Base-by-base conservation (phyloP, 345 rosid genomes). In the Abelmoschus esculentus region DNA sequence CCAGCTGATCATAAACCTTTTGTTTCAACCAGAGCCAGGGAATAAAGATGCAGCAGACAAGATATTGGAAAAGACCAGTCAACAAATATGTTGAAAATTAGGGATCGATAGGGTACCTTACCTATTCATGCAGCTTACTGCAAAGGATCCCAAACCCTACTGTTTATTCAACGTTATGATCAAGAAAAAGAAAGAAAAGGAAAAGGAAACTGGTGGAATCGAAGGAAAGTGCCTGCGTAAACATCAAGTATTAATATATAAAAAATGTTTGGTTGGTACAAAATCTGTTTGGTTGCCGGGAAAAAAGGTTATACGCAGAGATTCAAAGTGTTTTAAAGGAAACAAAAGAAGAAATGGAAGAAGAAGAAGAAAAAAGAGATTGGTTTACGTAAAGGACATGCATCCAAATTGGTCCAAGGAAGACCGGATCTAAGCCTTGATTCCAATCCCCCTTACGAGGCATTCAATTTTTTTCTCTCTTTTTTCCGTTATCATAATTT, bases 401-500 rank as follows among this genome's bases (percentile, higher is more conserved):
- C 70, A 63, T 54, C 67, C 70, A 55, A 64, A 77, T 49, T 61
- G 34, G 34, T 49, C 63, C 44, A 10, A 26, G 13, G 8, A 26
- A 76, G 76, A 67, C 78, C 18, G 69, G 74, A 69, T 65, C 75
- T 64, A 38, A 44, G 54, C 56, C 67, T 26, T 28, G 85, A 86
- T 80, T 82, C 88, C 81, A 79, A 86, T 56, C 86, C 86, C 82
- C 61, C 64, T 67, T 66, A 73, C 76, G 80, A 76, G 80, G 87
- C 86, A 80, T 83, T 77, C 86, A 67, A 66, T 7, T 40, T 8
- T 11, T 2, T 2, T 7, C 71, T 7, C 71, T 68, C 17, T 57
- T 62, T 4, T 22, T 22, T 22, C 0, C 1, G 26, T 22, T 22
- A 22, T 22, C 26, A 22, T 22, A 22, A 22, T 22, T 22, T 22